Base-by-base conservation (phyloP, 805 yeast genomes). In the Zygotorulaspora danielsina region DNA sequence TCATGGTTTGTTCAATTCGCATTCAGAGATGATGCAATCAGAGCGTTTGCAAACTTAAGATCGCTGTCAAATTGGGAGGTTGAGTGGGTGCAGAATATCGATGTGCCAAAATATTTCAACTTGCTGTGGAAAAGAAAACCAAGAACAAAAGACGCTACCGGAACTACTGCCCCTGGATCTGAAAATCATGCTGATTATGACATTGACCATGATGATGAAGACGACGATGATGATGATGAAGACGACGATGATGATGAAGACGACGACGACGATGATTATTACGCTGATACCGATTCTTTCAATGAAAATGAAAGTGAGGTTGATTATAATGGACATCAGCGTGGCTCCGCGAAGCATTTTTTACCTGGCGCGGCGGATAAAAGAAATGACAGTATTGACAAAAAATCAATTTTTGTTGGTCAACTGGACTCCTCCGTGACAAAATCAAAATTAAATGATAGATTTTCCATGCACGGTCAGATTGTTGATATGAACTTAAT, bases 81-180 rank as follows among this genome's bases (percentile, higher is more conserved):
- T 30, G 87, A 83, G 53, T 86, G 96, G 96, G 87, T 93, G 0
- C 89, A 85, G 63, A 86, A 86, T 54, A 71, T 86, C 32, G 88
- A 79, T 34, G 74, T 72, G 24, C 70, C 72, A 18, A 57, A 61
- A 22, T 64, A 60, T 25, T 50, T 49, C 41, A 62, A 62, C 39
- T 39, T 62, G 32, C 35, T 59, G 15, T 31, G 20, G 16, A 46
- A 45, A 33, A 33, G 30, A 19, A 26, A 35, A 16, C 9, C 25
- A n/a, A 34, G 28, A 13, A 26, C 13, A 11, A 22, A 34, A 8
- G 6, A 16, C 2, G 20, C 12, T n/a, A 63, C 59, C 25, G 57
- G 54, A 18, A 53, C 49, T 19, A 26, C 17, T 17, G n/a, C 19
- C 31, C 21, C 19, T 6, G 35, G 16, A 6, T 18, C 20, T 12